Evolutionary conservation across 768 basidiomycete species (phyloP).

Genomic region (Lentinula guzmanii): DNA sequence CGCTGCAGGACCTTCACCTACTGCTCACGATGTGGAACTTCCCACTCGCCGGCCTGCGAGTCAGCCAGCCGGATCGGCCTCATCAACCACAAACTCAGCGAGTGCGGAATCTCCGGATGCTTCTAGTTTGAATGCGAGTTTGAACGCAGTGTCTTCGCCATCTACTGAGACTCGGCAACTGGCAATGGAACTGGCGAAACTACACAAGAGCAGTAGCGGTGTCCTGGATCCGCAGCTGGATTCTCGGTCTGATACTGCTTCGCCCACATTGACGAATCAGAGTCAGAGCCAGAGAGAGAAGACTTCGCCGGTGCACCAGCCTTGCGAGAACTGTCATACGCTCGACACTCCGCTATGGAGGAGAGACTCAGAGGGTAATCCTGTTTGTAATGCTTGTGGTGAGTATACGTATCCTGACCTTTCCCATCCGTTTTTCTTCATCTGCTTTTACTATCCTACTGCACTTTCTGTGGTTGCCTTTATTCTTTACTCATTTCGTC

Average conservation of each 20-base stretch:
- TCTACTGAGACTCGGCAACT: background rate
- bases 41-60: background rate
- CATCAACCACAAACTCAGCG: background rate
- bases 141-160: background rate
- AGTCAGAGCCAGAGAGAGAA: constrained; percentile 15
- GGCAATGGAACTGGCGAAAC: background rate
- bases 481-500: background rate
- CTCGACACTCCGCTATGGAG: constrained; percentile 80
- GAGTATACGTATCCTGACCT: constrained; percentile 26
- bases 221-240: background rate
- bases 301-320: constrained; percentile 28
- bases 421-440: background rate
- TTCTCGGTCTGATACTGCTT: background rate
- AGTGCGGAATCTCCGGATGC: background rate
- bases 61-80: background rate
- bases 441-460: background rate
- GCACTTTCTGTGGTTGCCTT: background rate
- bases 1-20: constrained; percentile 11
- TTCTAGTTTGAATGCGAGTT: background rate
- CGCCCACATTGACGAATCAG: constrained; percentile 13
- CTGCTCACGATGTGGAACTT: background rate
- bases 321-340: constrained; percentile 75
- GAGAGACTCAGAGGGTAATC: constrained; percentile 73
- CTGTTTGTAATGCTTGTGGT: constrained; percentile 90
- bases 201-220: background rate